These are phyloP conservation scores for Lotus japonicus DNA, from an alignment of 306 rosid species.

Conservation along the genomic window DNA sequence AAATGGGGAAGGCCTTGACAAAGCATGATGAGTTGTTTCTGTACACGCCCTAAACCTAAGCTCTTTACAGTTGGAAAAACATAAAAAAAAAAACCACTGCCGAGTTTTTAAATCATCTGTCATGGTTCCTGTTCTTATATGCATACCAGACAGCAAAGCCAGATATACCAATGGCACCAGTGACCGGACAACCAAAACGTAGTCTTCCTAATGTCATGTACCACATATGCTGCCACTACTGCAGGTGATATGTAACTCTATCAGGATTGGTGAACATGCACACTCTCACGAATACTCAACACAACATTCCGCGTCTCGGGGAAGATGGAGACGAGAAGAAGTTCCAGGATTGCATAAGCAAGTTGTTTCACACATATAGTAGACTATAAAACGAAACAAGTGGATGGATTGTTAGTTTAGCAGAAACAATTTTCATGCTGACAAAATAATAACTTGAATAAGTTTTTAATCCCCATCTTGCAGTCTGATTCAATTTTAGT, in stretches of 20 bases:
- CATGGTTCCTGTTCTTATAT: neutral
- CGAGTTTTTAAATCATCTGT: neutral
- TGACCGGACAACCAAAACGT: conserved; percentile 1
- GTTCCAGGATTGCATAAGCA: conserved; percentile 68
- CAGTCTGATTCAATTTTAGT: no score
- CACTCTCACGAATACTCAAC: conserved; percentile 50
- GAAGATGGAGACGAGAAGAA: conserved; percentile 60
- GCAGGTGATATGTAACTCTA: conserved; percentile 24
- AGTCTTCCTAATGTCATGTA: conserved; percentile 15
- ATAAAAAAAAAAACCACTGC: neutral
- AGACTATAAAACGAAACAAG: conserved; percentile 39
- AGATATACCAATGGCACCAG: conserved; percentile 8
- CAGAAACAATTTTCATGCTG: neutral
- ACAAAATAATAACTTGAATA: neutral
- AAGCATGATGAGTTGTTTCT: conserved; percentile 18
- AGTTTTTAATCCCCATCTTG: no score
- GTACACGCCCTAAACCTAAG: conserved; percentile 40
- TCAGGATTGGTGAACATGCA: conserved; percentile 35
- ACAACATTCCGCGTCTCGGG: conserved; percentile 76
- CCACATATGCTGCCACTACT: conserved; percentile 16
- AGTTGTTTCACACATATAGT: conserved; percentile 83
- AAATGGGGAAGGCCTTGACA: conserved; percentile 19
- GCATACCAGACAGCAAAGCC: neutral
- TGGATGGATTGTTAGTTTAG: conserved; percentile 9
- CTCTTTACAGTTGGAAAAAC: conserved; percentile 19